Conservation (phyloP, 257 asterid species). For the Vinca minor region DNA sequence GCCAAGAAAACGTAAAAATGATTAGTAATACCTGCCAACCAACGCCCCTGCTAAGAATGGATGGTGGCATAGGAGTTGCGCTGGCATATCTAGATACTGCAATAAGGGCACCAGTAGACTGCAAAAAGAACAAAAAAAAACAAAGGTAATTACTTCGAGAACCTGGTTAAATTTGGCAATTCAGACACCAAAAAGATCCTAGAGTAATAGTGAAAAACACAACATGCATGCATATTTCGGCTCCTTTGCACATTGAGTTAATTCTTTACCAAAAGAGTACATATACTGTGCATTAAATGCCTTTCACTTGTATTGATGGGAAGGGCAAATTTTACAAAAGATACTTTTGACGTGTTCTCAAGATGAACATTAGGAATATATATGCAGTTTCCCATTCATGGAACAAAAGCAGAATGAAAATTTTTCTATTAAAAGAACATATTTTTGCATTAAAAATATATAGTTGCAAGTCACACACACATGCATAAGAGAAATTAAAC, state of each 20-base stretch:
- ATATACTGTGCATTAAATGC: too few species aligned
- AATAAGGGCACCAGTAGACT: conserved; percentile 35
- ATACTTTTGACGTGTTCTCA: too few species aligned
- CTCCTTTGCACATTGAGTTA: neutral
- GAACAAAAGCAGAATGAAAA: neutral
- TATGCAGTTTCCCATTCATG: neutral
- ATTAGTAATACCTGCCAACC: conserved; percentile 79
- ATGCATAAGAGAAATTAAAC: neutral
- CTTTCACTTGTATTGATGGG: neutral
- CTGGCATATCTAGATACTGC: conserved; percentile 33
- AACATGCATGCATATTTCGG: neutral
- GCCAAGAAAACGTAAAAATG: too few species aligned
- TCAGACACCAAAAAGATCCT: too few species aligned
- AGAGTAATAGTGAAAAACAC: too few species aligned
- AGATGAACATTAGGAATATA: neutral
- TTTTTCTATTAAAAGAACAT: neutral
- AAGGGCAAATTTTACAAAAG: neutral
- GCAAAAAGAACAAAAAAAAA: conserved; percentile 5
- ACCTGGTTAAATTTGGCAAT: too few species aligned
- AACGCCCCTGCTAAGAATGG: conserved; percentile 55
- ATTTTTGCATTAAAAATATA: neutral
- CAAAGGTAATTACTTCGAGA: neutral
- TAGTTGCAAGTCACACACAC: neutral
- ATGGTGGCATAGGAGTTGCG: conserved; percentile 29
- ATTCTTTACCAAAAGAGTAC: too few species aligned